A percentile compares a stretch with the other conserved stretches of the same genome.
Evolutionary conservation across 139 green algal genomes (phyloP).

Genomic region (Chlorella sp.): DNA sequence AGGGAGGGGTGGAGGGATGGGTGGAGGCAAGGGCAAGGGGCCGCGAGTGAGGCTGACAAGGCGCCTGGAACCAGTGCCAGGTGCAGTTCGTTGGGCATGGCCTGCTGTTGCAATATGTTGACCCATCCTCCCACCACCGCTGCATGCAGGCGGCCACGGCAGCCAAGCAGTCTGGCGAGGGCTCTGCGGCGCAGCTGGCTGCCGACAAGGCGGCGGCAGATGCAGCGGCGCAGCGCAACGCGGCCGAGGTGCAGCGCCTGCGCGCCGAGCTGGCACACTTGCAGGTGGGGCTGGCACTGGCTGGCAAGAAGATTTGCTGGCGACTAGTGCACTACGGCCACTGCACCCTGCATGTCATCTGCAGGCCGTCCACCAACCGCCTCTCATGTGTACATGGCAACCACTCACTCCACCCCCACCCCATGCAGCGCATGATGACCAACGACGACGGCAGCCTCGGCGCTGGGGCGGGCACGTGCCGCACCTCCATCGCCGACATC

Average conservation of each 20-base stretch:
- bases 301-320: no score
- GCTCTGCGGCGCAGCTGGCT: not conserved
- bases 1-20: not conserved
- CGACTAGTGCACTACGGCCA: no score
- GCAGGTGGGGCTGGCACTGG: not conserved
- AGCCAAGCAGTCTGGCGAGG: not conserved
- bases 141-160: constrained; percentile 14
- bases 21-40: not conserved
- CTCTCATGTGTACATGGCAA: no score
- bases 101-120: no score
- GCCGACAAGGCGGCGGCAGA: constrained; percentile 9
- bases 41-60: no score
- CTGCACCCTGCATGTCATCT: no score
- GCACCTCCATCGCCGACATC: constrained; percentile 19
- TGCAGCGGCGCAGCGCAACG: not conserved
- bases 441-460: not conserved
- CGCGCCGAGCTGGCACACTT: constrained; percentile 33
- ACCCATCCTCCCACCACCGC: not conserved
- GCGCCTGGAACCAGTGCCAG: no score
- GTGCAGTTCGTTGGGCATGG: no score
- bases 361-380: no score
- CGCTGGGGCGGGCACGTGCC: not conserved
- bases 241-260: constrained; percentile 27
- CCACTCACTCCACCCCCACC: no score
- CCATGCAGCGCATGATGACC: constrained; percentile 24